Conservation (phyloP, 176 grass and related monocot species). For the Alloteropsis semialata region DNA sequence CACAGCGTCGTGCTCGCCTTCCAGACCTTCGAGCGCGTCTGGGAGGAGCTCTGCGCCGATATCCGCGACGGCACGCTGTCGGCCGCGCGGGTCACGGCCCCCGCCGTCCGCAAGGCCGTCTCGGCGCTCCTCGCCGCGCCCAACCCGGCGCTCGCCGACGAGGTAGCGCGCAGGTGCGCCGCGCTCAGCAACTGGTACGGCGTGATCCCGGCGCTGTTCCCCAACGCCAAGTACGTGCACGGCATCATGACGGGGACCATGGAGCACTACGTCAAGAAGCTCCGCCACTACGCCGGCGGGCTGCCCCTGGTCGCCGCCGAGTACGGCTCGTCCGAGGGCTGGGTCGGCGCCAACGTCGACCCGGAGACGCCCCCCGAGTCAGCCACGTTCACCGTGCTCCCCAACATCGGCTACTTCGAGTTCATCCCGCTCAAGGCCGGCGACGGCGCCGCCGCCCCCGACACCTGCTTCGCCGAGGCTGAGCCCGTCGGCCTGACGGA, state of each 20-base stretch:
- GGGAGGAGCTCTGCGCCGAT: conserved; percentile 80
- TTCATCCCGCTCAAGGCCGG: conserved; percentile 61
- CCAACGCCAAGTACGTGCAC: conserved; percentile 80
- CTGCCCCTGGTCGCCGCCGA: conserved; percentile 79
- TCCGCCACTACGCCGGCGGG: conserved; percentile 73
- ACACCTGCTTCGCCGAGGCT: conserved; percentile 25
- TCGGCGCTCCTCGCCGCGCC: conserved; percentile 44
- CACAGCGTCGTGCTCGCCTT: conserved; percentile 87
- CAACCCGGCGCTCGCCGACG: conserved; percentile 62
- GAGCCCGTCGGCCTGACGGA: conserved; percentile 73
- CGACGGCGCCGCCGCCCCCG: neutral
- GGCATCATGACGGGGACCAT: conserved; percentile 94
- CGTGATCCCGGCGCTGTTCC: conserved; percentile 81
- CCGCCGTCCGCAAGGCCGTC: conserved; percentile 54
- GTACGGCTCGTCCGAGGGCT: conserved; percentile 85
- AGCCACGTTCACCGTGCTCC: conserved; percentile 71
- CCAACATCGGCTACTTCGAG: conserved; percentile 91
- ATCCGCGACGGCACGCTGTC: conserved; percentile 63
- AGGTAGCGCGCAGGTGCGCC: conserved; percentile 42
- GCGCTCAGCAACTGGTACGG: conserved; percentile 90
- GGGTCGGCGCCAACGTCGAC: conserved; percentile 74
- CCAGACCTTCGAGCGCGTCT: conserved; percentile 72
- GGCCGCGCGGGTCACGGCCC: conserved; percentile 33
- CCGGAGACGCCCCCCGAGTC: conserved; percentile 57
- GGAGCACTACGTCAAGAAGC: conserved; percentile 85